A percentile compares a stretch with the other conserved stretches of the same genome.
phyloP scores from a whole-genome alignment of 208 protist genomes.

The Phytomonas sp. region DNA sequence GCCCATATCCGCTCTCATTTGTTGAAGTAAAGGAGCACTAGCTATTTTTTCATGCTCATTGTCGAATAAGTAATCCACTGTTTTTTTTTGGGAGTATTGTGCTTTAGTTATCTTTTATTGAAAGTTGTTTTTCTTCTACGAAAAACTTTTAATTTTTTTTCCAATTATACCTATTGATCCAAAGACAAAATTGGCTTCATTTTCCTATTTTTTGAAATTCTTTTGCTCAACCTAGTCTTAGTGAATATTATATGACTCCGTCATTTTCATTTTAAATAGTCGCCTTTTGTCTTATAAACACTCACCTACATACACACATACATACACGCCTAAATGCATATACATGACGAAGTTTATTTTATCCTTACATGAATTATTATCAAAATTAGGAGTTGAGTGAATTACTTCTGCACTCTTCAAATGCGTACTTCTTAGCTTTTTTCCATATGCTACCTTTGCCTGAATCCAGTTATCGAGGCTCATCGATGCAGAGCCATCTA shows the following conservation, averaged over 20 bases:
- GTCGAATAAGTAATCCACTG: constrained; percentile 11
- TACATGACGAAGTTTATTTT: constrained; percentile 10
- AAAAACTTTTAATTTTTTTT: constrained; percentile 1
- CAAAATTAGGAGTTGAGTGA: background rate
- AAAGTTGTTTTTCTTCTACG: background rate
- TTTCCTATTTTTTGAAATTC: constrained; percentile 7
- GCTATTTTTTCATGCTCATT: constrained; percentile 2
- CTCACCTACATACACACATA: background rate
- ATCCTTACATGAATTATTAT: background rate
- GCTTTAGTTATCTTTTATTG: constrained; percentile 8
- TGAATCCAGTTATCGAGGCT: background rate
- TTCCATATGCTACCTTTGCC: background rate
- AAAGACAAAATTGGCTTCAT: background rate
- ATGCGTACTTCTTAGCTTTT: background rate
- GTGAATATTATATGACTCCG: background rate
- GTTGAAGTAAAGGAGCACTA: constrained; percentile 36
- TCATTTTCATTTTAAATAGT: background rate
- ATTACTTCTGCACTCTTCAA: background rate
- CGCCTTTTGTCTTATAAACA: background rate
- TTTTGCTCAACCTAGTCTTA: background rate
- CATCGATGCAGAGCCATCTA: background rate
- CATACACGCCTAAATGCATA: background rate
- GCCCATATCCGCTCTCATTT: constrained; percentile 31
- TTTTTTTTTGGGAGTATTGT: constrained; percentile 10
- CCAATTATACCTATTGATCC: background rate